Conservation (phyloP, 495 filamentous ascomycete genomes). For the Aspergillus conjunctus region DNA sequence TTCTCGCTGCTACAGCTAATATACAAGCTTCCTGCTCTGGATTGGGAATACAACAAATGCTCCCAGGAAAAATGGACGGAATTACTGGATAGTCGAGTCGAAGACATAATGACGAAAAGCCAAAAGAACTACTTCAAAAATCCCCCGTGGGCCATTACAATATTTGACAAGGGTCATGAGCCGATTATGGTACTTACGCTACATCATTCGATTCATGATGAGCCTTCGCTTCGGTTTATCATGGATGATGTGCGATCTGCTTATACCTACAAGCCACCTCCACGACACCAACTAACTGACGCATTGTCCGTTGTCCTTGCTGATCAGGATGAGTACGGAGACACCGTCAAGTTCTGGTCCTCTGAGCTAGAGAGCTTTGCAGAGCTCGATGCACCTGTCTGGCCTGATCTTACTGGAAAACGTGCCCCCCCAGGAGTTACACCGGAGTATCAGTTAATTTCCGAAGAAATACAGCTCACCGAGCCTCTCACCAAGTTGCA, state of each 20-base stretch:
- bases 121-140: slow-evolving; percentile 30
- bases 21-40: slow-evolving; percentile 27
- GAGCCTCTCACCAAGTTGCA: slow-evolving; percentile 24
- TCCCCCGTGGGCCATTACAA: slow-evolving; percentile 37
- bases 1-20: slow-evolving; percentile 38
- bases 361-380: slow-evolving; percentile 25
- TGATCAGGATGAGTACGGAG: slow-evolving; percentile 14
- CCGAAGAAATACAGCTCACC: slow-evolving; percentile 22
- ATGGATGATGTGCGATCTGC: slow-evolving; percentile 30
- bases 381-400: slow-evolving; percentile 28
- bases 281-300: slow-evolving; percentile 30
- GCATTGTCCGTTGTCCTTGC: slow-evolving; percentile 29
- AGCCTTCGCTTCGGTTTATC: slow-evolving; percentile 34
- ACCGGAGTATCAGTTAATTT: slow-evolving; percentile 20
- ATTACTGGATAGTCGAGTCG: slow-evolving; percentile 19
- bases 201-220: slow-evolving; percentile 41
- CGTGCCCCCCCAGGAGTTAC: slow-evolving; percentile 20
- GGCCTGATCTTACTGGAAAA: slow-evolving; percentile 37
- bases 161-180: slow-evolving; percentile 27
- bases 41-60: slow-evolving; percentile 30
- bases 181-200: slow-evolving; percentile 35
- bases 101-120: slow-evolving; percentile 28
- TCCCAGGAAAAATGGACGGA: slow-evolving; percentile 17
- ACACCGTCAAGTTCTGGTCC: slow-evolving; percentile 32
- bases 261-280: slow-evolving; percentile 29